A percentile compares a stretch with the other conserved stretches of the same genome.
These are phyloP conservation scores for Alternaria angustiovoidea DNA, from an alignment of 2,329 filamentous ascomycete genomes.

Conservation along the genomic window DNA sequence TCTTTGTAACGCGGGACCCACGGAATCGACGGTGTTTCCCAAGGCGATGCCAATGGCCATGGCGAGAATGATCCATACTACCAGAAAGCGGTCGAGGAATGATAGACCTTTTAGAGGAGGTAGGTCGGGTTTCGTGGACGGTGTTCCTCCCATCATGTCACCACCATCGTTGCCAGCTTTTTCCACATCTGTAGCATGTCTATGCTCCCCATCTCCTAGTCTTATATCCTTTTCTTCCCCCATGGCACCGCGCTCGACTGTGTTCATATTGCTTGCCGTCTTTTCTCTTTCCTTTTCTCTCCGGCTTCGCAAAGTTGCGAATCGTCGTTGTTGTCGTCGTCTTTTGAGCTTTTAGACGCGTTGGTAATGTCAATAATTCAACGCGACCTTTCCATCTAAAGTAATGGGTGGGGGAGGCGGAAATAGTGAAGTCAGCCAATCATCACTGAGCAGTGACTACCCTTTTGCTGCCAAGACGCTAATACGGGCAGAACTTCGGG, in stretches of 20 bases:
- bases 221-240: slow-evolving; percentile 2
- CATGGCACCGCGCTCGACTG: slow-evolving; percentile 23
- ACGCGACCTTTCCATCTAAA: not conserved
- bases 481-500: not conserved
- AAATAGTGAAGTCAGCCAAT: not conserved
- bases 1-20: slow-evolving; percentile 69
- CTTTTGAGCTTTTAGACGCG: not conserved
- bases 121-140: slow-evolving; percentile 5
- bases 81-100: slow-evolving; percentile 57
- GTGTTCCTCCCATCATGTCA: not conserved
- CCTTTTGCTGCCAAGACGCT: not conserved
- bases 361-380: not conserved
- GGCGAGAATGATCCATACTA: slow-evolving; percentile 75
- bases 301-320: not conserved
- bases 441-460: not conserved
- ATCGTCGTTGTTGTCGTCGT: not conserved
- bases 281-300: not conserved
- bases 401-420: not conserved
- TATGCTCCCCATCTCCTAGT: not conserved
- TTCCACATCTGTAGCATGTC: slow-evolving; percentile 17
- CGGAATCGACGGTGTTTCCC: slow-evolving; percentile 75
- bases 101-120: slow-evolving; percentile 52
- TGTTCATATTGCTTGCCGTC: slow-evolving; percentile 18
- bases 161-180: slow-evolving; percentile 2
- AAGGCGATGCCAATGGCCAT: slow-evolving; percentile 79